A percentile compares a stretch with the other conserved stretches of the same genome.
These are phyloP conservation scores for Pythium utonaiense DNA, from an alignment of 352 stramenopile genomes.

Conservation along the genomic window DNA sequence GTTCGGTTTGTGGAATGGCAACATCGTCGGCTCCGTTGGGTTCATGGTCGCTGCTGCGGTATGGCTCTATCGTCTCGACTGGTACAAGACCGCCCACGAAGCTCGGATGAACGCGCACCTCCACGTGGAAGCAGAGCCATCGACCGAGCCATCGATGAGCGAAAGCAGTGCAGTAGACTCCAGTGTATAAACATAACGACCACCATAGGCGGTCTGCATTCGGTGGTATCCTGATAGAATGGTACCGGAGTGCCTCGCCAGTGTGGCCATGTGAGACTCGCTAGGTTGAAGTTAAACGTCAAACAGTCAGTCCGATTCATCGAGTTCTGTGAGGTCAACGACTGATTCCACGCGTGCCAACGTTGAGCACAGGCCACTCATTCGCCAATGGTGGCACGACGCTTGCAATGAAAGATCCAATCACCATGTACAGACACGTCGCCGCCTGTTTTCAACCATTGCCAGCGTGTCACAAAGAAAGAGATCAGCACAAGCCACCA, in stretches of 20 bases:
- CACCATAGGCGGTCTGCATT: too few species aligned
- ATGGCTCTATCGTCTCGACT: constrained; percentile 52
- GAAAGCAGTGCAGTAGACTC: not conserved
- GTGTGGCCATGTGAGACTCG: too few species aligned
- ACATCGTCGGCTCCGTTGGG: constrained; percentile 38
- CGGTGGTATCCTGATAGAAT: too few species aligned
- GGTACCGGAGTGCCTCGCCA: too few species aligned
- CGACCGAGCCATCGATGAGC: constrained; percentile 1
- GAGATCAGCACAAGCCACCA: not conserved
- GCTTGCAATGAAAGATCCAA: not conserved
- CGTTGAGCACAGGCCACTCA: not conserved
- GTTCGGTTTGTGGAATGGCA: constrained; percentile 55
- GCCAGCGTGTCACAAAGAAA: not conserved
- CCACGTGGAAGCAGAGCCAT: constrained; percentile 23
- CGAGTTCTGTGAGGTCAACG: not conserved
- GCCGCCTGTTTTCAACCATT: not conserved
- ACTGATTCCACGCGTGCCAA: not conserved
- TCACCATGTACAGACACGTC: too few species aligned
- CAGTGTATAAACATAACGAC: not conserved
- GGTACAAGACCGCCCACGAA: constrained; percentile 51
- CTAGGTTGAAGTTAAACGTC: not conserved
- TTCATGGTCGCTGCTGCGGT: constrained; percentile 35
- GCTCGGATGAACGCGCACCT: constrained; percentile 40
- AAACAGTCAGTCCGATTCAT: not conserved
- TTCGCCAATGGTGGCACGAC: not conserved